Evolutionary conservation across 306 rosid genomes (phyloP).

Genomic region (Quercus suber): DNA sequence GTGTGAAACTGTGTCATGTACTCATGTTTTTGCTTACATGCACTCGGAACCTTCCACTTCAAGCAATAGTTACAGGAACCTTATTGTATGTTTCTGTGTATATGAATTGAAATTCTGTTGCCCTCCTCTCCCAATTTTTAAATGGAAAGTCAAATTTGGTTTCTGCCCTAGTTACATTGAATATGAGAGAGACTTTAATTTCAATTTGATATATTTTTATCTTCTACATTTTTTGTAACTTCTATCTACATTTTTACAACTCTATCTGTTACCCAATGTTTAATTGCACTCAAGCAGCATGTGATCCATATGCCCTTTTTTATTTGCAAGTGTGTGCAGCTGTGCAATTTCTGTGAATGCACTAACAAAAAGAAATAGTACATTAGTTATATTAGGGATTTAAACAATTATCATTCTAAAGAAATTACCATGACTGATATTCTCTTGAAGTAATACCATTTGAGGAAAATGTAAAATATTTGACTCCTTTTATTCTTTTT

Average conservation of each 20-base stretch:
- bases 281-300: neutral
- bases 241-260: neutral
- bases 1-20: neutral
- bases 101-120: neutral
- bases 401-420: neutral
- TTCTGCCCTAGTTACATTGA: neutral
- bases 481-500: neutral
- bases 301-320: neutral
- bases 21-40: neutral
- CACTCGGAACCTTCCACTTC: neutral
- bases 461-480: constrained; percentile 4
- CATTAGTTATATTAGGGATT: neutral
- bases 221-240: neutral
- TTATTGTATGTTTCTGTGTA: neutral
- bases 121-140: neutral
- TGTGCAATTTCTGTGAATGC: neutral
- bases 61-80: neutral
- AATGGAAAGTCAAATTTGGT: neutral
- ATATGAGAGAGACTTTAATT: neutral
- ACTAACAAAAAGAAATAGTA: neutral
- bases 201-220: neutral
- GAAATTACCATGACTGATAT: neutral
- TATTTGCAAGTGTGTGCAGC: neutral
- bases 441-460: constrained; percentile 5
- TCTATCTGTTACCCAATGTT: neutral